phyloP scores from a whole-genome alignment of 2,329 filamentous ascomycete genomes.

The Aspergillus pseudotamarii region DNA sequence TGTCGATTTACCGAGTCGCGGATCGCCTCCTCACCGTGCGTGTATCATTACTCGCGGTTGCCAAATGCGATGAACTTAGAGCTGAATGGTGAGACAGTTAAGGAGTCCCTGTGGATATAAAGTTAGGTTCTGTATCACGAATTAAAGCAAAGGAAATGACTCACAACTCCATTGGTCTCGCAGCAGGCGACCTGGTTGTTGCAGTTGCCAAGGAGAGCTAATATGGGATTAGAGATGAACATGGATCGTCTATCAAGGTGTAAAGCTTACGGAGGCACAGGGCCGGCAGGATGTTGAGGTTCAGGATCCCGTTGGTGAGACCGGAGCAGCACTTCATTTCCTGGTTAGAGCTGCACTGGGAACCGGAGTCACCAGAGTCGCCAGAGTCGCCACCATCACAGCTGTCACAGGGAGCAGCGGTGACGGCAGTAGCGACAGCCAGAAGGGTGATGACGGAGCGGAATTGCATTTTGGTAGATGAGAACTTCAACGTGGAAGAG shows the following conservation, averaged over 20 bases:
- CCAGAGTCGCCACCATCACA: not conserved
- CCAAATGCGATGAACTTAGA: not conserved
- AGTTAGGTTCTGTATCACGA: not conserved
- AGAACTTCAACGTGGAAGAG: not conserved
- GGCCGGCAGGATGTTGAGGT: not conserved
- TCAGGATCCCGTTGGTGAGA: not conserved
- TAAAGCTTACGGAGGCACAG: not conserved
- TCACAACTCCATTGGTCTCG: not conserved
- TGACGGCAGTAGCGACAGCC: not conserved
- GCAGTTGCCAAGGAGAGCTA: not conserved
- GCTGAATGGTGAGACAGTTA: constrained; percentile 1
- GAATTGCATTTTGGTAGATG: not conserved
- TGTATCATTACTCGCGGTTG: not conserved
- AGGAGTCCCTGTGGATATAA: not conserved
- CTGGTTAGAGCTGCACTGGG: not conserved
- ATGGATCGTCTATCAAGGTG: accelerated
- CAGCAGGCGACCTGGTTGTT: constrained; percentile 3
- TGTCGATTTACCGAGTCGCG: not conserved
- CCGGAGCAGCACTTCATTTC: not conserved
- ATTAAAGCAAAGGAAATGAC: not conserved
- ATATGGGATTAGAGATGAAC: not conserved
- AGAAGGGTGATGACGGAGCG: not conserved
- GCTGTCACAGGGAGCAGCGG: not conserved
- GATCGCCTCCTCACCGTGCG: not conserved
- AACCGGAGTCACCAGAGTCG: not conserved